Base-by-base conservation (phyloP, 2,329 filamentous ascomycete species). In the Trichoderma sp. region DNA sequence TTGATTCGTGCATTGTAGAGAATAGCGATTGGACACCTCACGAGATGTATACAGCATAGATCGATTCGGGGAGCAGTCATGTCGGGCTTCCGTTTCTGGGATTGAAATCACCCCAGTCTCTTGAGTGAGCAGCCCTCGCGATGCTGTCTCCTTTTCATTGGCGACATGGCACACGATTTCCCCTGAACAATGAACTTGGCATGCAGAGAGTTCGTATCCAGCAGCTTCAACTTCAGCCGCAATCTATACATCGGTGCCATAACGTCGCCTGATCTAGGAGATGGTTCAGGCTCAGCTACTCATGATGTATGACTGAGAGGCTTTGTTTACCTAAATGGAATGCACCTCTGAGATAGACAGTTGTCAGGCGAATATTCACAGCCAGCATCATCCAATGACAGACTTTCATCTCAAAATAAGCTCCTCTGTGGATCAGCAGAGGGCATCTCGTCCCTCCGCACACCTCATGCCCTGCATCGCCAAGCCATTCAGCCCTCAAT, bases 401-500 rank as follows among this genome's bases (percentile, higher is more conserved):
- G 30, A 9, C 30, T 9, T 9, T 30, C 7, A 30, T 9, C 30
- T 9, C 7, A 9, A 9, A 7, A 30, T 9, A 30, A 9, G 7
- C 2, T 9, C 7, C 12, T 28, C 2, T 14, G 17, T 17, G 30
- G 21, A 24, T 19, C 15, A 17, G 39, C 17, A 44, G 12, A 10
- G 10, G 34, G 12, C 34, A 39, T 39, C 34, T 39, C n/a, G 34
- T 34, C 19, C 39, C 50, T 7, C 39, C n/a, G 43, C 19, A 39
- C 50, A 41, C 14, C 24, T 39, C 41, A 10, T 24, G 41, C 34
- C 26, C 54, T 39, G 50, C 41, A 51, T 55, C 45, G 63, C 56
- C 55, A 65, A 64, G 21, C 26, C 7, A 39, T 26, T 7, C 10
- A 52, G 59, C 34, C 39, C 17, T 63, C 17, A 21, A 17, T 63